These are phyloP conservation scores for Hemisphaericaspora nanyangensis DNA, from an alignment of 805 yeast genomes.

Conservation along the genomic window DNA sequence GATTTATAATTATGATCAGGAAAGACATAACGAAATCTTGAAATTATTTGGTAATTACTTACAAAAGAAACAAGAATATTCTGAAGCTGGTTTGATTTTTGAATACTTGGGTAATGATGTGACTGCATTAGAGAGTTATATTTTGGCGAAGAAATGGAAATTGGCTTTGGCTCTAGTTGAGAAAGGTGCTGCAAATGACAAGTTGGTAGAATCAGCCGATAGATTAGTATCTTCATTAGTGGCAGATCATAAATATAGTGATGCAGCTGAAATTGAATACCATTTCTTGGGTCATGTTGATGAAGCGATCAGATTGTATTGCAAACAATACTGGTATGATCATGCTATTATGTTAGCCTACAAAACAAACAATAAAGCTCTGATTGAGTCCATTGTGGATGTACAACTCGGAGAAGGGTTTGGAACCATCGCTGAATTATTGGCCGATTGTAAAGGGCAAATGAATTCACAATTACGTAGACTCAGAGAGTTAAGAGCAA, in stretches of 20 bases:
- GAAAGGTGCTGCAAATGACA: constrained; percentile 21
- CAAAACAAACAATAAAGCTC: constrained; percentile 38
- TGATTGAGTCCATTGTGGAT: constrained; percentile 61
- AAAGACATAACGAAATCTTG: constrained; percentile 53
- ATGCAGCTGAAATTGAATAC: constrained; percentile 75
- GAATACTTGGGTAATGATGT: constrained; percentile 59
- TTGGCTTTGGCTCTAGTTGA: constrained; percentile 70
- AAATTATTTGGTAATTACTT: constrained; percentile 60
- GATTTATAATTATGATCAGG: constrained; percentile 52
- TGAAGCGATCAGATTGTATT: constrained; percentile 62
- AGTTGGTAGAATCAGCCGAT: constrained; percentile 44
- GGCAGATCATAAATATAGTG: constrained; percentile 69
- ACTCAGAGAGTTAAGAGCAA: constrained; percentile 76
- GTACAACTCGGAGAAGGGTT: constrained; percentile 82
- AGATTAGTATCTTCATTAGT: constrained; percentile 56
- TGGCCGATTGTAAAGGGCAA: constrained; percentile 93
- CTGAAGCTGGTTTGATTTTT: constrained; percentile 76
- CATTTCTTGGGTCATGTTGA: constrained; percentile 57
- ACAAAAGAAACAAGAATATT: constrained; percentile 50
- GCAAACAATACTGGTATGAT: constrained; percentile 71
- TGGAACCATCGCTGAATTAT: constrained; percentile 77
- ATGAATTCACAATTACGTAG: constrained; percentile 77
- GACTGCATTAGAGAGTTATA: constrained; percentile 67
- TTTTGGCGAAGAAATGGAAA: constrained; percentile 73
- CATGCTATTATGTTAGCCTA: constrained; percentile 69